phyloP scores from a whole-genome alignment of 257 asterid genomes.

The Cynanchum wilfordii region DNA sequence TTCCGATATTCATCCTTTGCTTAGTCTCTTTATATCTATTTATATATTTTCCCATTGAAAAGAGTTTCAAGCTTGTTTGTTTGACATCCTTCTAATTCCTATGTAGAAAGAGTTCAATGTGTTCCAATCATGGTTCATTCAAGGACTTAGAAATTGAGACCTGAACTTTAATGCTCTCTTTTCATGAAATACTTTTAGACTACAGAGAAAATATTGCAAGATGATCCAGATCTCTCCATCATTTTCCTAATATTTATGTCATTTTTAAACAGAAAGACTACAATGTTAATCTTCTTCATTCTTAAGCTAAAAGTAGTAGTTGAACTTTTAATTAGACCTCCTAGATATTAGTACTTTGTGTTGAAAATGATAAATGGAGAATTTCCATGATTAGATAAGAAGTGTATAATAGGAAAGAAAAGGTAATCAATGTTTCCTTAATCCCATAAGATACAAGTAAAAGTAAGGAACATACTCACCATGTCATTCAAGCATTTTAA shows the following conservation, averaged over 20 bases:
- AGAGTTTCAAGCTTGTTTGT: neutral
- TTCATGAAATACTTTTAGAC: constrained; percentile 5
- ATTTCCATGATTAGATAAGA: neutral
- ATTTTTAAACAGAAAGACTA: too few species aligned
- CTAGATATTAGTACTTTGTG: too few species aligned
- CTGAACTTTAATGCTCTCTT: neutral
- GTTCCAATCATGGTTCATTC: neutral
- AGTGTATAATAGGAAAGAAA: neutral
- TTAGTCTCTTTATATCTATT: neutral
- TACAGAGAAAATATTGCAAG: neutral
- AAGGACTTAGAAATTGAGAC: neutral
- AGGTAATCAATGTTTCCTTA: too few species aligned
- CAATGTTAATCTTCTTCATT: too few species aligned
- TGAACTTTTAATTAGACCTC: neutral
- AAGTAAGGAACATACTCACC: too few species aligned
- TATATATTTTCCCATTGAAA: neutral
- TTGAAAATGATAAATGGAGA: neutral
- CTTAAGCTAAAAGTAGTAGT: neutral
- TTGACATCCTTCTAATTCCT: neutral
- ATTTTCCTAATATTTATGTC: neutral
- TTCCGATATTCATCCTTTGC: too few species aligned
- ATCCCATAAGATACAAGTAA: neutral
- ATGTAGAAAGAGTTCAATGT: neutral
- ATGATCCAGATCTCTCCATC: too few species aligned
- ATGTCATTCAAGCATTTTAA: too few species aligned